phyloP scores from a whole-genome alignment of 345 rosid species.

The Moricandia arvensis region DNA sequence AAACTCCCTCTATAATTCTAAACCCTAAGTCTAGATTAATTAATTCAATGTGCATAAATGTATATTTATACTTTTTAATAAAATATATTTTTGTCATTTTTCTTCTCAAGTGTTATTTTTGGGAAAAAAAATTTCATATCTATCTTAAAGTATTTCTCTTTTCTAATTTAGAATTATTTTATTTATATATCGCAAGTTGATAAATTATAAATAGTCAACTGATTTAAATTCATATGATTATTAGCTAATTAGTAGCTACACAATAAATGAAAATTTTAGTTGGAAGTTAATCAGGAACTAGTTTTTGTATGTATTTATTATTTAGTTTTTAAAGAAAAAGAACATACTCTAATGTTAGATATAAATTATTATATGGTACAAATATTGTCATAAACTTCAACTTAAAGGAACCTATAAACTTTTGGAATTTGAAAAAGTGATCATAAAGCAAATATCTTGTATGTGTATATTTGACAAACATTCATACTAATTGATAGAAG shows the following conservation, averaged over 20 bases:
- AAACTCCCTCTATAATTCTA: too few species aligned
- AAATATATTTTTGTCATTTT: too few species aligned
- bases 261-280: background rate
- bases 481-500: too few species aligned
- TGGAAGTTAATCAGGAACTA: background rate
- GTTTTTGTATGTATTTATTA: background rate
- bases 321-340: background rate
- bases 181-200: background rate
- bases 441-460: background rate
- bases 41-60: too few species aligned
- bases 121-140: too few species aligned
- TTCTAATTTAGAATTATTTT: background rate
- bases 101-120: too few species aligned
- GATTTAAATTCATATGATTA: background rate
- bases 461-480: background rate
- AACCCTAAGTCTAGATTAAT: too few species aligned
- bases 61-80: too few species aligned
- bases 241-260: background rate
- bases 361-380: background rate
- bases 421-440: background rate
- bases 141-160: too few species aligned
- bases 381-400: background rate
- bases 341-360: background rate
- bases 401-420: background rate
- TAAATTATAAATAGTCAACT: background rate